Conservation (phyloP, 2,329 filamentous ascomycete species). For the Calonectria pseudoturangicola region DNA sequence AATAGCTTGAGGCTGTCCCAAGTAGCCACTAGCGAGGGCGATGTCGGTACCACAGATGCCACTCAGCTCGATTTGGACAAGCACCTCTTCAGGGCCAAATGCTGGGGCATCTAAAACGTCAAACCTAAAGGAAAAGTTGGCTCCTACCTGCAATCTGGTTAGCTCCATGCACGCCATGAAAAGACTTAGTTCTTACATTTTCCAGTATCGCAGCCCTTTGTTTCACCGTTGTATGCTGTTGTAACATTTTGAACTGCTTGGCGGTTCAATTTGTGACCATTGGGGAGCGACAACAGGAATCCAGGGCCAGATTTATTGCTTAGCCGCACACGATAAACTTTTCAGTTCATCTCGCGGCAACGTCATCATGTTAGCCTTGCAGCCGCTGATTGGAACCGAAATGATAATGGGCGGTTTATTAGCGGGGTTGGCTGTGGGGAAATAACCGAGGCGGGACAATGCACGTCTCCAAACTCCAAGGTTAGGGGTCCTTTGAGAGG, state of each 20-base stretch:
- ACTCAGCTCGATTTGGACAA: slow-evolving; percentile 60
- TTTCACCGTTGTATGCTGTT: not conserved
- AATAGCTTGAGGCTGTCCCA: slow-evolving; percentile 59
- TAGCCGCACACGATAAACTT: not conserved
- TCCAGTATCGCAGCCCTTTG: slow-evolving; percentile 4
- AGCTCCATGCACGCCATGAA: not conserved
- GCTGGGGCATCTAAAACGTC: slow-evolving; percentile 27
- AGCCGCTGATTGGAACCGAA: slow-evolving; percentile 13
- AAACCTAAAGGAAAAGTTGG: not conserved
- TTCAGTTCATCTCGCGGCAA: not conserved
- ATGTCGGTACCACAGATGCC: slow-evolving; percentile 64
- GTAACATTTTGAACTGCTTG: not conserved
- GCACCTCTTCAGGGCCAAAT: slow-evolving; percentile 52
- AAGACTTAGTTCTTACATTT: not conserved
- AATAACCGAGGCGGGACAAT: not conserved
- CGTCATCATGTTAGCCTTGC: not conserved
- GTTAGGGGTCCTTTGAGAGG: not conserved
- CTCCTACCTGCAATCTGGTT: not conserved
- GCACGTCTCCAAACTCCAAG: not conserved
- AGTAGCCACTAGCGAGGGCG: slow-evolving; percentile 60
- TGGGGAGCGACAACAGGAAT: not conserved
- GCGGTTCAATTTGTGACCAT: not conserved
- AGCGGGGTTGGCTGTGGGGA: slow-evolving; percentile 18
- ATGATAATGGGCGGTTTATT: not conserved
- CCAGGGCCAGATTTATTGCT: not conserved